Percentiles rank a stretch among this genome's conserved stretches.
phyloP scores from a whole-genome alignment of 73 alveolate species.

The Stentor roeselii region DNA sequence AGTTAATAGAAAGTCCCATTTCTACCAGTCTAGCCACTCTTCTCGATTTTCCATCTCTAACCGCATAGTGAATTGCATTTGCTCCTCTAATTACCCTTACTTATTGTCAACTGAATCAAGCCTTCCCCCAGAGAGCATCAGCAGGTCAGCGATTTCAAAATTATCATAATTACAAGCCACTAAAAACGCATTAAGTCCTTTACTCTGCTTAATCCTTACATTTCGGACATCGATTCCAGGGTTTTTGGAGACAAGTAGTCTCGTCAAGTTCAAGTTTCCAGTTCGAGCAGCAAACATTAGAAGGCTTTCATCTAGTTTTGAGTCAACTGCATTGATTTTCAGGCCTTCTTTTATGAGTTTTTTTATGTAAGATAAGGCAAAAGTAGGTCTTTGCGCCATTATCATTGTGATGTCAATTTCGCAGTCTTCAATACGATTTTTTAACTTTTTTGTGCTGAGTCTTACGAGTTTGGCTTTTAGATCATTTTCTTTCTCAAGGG shows the following conservation, averaged over 20 bases:
- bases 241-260: conserved; percentile 8
- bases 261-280: conserved; percentile 11
- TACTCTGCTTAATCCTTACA: not conserved
- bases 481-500: not conserved
- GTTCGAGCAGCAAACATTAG: conserved; percentile 27
- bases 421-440: not conserved
- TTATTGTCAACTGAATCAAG: not conserved
- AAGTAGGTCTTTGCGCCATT: not conserved
- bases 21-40: not conserved
- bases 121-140: conserved; percentile 7
- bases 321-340: not conserved
- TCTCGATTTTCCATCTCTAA: not conserved
- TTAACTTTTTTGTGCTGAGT: not conserved
- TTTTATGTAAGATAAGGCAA: not conserved
- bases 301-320: not conserved
- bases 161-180: conserved; percentile 7
- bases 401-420: conserved; percentile 22
- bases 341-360: conserved; percentile 16
- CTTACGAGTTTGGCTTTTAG: not conserved
- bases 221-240: conserved; percentile 15
- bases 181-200: conserved; percentile 24
- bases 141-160: conserved; percentile 2
- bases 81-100: conserved; percentile 12
- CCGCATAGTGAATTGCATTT: conserved; percentile 24
- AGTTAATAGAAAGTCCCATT: conserved; percentile 16